phyloP scores from a whole-genome alignment of 2,329 filamentous ascomycete genomes.

The Botrytis paeoniae region DNA sequence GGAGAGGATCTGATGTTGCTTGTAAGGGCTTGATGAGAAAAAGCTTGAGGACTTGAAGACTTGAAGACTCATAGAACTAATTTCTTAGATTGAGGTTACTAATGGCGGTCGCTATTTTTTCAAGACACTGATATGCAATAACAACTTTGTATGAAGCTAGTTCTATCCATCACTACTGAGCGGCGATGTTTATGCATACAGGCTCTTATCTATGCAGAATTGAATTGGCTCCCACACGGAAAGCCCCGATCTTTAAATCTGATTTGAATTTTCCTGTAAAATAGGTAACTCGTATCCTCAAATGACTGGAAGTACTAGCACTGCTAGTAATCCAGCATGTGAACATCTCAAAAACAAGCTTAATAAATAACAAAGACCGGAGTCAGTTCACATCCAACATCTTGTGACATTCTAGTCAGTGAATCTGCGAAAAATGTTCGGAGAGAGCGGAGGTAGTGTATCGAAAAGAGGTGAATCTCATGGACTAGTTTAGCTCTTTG shows the following conservation, averaged over 20 bases:
- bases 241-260: neutral
- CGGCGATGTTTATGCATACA: neutral
- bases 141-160: neutral
- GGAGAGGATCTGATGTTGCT: neutral
- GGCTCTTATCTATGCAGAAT: neutral
- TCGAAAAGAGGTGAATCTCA: neutral
- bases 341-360: neutral
- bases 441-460: neutral
- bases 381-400: neutral
- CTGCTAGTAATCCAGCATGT: neutral
- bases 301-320: neutral
- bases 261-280: accelerated
- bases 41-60: no score
- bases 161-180: neutral
- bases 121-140: neutral
- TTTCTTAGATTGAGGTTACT: neutral
- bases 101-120: neutral
- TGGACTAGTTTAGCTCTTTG: neutral
- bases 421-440: neutral
- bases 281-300: neutral
- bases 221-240: neutral
- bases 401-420: neutral
- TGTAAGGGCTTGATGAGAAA: neutral
- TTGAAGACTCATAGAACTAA: neutral
- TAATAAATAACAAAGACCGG: neutral